These are phyloP conservation scores for Coprinellus micaceus DNA, from an alignment of 768 basidiomycete species.

Conservation along the genomic window DNA sequence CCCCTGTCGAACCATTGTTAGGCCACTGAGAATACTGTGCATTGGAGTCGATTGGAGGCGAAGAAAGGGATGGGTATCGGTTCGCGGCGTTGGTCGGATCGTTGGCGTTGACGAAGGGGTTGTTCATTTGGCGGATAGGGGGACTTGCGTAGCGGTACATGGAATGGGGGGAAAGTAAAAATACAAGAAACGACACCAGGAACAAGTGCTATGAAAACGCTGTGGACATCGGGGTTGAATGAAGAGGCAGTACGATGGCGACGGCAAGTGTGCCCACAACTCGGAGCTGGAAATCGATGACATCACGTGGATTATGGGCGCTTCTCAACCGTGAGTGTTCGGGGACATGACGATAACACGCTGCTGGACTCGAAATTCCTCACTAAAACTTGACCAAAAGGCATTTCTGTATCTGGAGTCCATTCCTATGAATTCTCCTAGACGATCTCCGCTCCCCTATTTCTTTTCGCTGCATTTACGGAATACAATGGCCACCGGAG, in stretches of 20 bases:
- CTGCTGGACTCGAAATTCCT: too few species aligned
- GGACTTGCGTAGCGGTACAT: conserved; percentile 36
- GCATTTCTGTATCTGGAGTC: too few species aligned
- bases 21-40: conserved; percentile 19
- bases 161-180: not conserved
- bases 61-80: conserved; percentile 62
- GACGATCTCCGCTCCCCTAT: too few species aligned
- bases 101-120: conserved; percentile 56
- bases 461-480: too few species aligned
- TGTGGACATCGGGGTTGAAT: not conserved
- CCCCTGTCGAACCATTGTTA: conserved; percentile 5
- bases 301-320: not conserved
- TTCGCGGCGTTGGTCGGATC: conserved; percentile 44
- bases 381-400: too few species aligned
- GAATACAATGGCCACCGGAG: too few species aligned
- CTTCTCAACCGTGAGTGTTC: too few species aligned
- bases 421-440: too few species aligned
- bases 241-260: not conserved
- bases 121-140: conserved; percentile 46
- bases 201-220: not conserved
- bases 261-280: not conserved
- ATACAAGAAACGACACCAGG: not conserved
- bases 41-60: conserved; percentile 16
- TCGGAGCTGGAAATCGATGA: not conserved
- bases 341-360: too few species aligned